phyloP scores from a whole-genome alignment of 2,329 filamentous ascomycete genomes.

The Rhinocladiella mackenziei region DNA sequence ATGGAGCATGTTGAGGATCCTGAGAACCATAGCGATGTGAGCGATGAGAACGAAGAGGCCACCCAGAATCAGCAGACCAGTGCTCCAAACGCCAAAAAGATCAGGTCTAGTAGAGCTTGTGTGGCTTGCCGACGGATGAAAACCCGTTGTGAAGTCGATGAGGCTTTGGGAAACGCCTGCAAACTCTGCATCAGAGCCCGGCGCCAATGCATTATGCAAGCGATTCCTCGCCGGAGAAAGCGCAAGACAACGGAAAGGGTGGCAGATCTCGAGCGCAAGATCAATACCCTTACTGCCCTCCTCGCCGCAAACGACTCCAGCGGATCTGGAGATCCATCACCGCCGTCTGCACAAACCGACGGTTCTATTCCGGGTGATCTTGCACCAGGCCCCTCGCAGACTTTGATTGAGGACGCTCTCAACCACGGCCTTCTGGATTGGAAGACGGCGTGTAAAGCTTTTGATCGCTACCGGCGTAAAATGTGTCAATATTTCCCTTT shows the following conservation, averaged over 20 bases:
- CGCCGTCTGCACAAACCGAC: not conserved
- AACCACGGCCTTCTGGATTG: conserved; percentile 49
- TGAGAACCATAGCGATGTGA: conserved; percentile 16
- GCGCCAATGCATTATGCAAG: conserved; percentile 72
- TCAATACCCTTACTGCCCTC: conserved; percentile 78
- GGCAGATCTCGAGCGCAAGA: conserved; percentile 85
- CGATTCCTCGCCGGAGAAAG: conserved; percentile 68
- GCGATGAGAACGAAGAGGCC: conserved; percentile 23
- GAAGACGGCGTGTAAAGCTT: conserved; percentile 51
- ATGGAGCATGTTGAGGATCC: conserved; percentile 9
- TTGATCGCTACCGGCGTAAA: conserved; percentile 52
- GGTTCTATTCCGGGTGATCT: not conserved
- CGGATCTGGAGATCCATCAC: conserved; percentile 12
- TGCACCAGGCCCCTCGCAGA: conserved; percentile 2
- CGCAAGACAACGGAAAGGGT: conserved; percentile 86
- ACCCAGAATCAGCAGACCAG: conserved; percentile 9
- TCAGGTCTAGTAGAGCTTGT: conserved; percentile 54
- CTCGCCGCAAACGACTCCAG: conserved; percentile 54
- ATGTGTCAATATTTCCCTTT: conserved; percentile 55
- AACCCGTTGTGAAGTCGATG: conserved; percentile 77
- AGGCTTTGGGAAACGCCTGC: conserved; percentile 59
- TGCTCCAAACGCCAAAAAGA: conserved; percentile 6
- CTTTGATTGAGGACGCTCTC: conserved; percentile 44
- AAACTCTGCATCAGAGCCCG: conserved; percentile 74
- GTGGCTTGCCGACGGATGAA: conserved; percentile 73